A percentile compares a stretch with the other conserved stretches of the same genome.
Conservation (phyloP, 345 rosid genomes). For the Luvunga scandens region DNA sequence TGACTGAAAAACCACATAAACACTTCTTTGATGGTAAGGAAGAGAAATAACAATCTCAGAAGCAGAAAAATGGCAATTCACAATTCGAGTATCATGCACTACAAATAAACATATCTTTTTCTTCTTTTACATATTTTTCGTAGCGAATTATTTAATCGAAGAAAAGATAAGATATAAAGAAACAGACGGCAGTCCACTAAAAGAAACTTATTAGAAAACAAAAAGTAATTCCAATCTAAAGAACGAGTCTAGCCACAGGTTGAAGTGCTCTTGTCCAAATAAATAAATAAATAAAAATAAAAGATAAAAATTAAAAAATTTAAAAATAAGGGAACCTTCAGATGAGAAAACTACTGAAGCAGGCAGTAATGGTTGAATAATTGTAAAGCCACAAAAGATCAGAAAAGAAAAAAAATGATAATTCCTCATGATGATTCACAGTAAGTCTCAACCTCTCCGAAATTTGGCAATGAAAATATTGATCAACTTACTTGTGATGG, state of each 20-base stretch:
- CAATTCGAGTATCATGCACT: not conserved
- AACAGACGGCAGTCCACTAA: not conserved
- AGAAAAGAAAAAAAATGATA: not conserved
- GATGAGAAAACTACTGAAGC: not conserved
- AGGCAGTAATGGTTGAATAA: not conserved
- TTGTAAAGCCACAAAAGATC: not conserved
- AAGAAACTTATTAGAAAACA: not conserved
- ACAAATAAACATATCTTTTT: not conserved
- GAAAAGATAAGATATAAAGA: not conserved
- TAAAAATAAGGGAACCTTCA: not conserved
- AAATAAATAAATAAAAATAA: no score
- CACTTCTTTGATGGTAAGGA: not conserved
- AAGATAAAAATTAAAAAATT: no score
- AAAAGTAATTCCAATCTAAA: not conserved
- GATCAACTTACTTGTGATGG: conserved; percentile 55
- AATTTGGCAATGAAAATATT: not conserved
- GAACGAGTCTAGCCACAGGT: not conserved
- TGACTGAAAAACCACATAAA: not conserved
- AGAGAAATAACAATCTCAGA: not conserved
- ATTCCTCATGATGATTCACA: not conserved
- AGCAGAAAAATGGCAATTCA: not conserved
- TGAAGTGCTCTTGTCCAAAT: not conserved
- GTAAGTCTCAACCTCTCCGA: not conserved
- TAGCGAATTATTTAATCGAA: not conserved
- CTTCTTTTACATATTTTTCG: not conserved